Evolutionary conservation across 495 filamentous ascomycete species (phyloP), one percentile per base, ranked within the genome.

Genomic region (Daldinia bambusicola): DNA sequence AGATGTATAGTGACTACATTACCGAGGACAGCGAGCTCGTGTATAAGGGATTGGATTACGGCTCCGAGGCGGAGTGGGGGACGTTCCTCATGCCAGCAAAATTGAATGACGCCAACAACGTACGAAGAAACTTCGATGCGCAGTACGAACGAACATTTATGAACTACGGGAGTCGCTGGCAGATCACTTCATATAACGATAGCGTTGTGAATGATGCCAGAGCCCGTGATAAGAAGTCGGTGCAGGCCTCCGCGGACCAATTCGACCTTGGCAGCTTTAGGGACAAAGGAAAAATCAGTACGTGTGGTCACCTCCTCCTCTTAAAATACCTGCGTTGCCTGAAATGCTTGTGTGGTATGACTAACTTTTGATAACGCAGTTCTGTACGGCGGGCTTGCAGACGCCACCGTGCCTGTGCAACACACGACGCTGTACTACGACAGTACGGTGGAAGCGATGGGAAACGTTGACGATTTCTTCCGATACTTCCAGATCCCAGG

Each of bases 331-430:
- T 13, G 9, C 7, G 26, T 26, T 3, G 1, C 26, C 34, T 20
- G 1, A 48, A 26, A 26, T 26, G 3, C 3, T 22, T 22, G 2
- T 5, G 20, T 22, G 20, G 43, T 20, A 8, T 8, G 12, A 31
- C 63, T 66, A 6, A 66, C 41, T 26, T 43, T 2, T 18, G 78
- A 75, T 31, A 83, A 84, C 66, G 58, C 82, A 36, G 75, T 90
- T 45, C 74, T 85, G 62, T 89, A 89, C 61, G 87, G 87, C 55
- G 88, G 88, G 0, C 60, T 84, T 1, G 78, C 82, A 9, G 89
- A 91, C 72, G 80, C 77, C 0, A 66, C 81, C 1, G 85, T 89
- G 13, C 80, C 85, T 0, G 77, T 84, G 0, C 75, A 77, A 26
- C 80, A 78, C 6, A 80, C 82, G 4, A 70, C 77, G 6, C 73